Conservation (phyloP, 1,284 basidiomycete species). For the Grifola frondosa region DNA sequence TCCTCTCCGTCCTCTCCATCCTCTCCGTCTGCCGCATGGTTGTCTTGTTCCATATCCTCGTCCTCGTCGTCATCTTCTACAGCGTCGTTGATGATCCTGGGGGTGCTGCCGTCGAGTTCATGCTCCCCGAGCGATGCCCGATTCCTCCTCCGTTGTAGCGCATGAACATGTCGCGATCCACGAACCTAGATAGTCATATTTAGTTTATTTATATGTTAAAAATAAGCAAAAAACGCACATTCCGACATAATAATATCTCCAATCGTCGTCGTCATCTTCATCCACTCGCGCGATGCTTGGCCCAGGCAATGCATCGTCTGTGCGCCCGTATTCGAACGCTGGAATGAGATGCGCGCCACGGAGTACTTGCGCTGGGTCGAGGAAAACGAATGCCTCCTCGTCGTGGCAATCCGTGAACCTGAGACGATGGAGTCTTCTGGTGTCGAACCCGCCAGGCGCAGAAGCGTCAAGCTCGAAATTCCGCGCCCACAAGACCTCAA, state of each 20-base stretch:
- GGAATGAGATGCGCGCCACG: slow-evolving; percentile 38
- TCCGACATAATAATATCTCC: slow-evolving; percentile 5
- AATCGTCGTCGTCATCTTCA: not conserved
- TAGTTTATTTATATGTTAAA: too few species aligned
- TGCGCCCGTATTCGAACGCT: slow-evolving; percentile 29
- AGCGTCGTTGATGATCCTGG: not conserved
- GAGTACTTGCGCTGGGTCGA: slow-evolving; percentile 38
- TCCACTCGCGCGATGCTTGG: slow-evolving; percentile 20
- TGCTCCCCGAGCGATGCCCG: too few species aligned
- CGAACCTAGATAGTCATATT: not conserved
- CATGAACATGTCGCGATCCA: slow-evolving; percentile 4
- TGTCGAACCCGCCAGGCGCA: slow-evolving; percentile 15
- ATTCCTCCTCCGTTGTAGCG: slow-evolving; percentile 1
- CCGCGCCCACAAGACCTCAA: slow-evolving; percentile 37
- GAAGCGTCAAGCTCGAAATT: slow-evolving; percentile 30
- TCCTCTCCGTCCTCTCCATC: too few species aligned
- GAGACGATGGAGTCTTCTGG: slow-evolving; percentile 30
- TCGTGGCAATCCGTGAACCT: slow-evolving; percentile 31
- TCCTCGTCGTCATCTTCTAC: not conserved
- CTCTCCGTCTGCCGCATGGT: too few species aligned
- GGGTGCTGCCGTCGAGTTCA: too few species aligned
- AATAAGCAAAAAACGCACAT: too few species aligned
- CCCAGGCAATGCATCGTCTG: slow-evolving; percentile 12
- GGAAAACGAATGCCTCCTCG: slow-evolving; percentile 37
- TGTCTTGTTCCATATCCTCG: too few species aligned